These are phyloP conservation scores for Plantago coronopus DNA, from an alignment of 305 asterid genomes.

Conservation along the genomic window DNA sequence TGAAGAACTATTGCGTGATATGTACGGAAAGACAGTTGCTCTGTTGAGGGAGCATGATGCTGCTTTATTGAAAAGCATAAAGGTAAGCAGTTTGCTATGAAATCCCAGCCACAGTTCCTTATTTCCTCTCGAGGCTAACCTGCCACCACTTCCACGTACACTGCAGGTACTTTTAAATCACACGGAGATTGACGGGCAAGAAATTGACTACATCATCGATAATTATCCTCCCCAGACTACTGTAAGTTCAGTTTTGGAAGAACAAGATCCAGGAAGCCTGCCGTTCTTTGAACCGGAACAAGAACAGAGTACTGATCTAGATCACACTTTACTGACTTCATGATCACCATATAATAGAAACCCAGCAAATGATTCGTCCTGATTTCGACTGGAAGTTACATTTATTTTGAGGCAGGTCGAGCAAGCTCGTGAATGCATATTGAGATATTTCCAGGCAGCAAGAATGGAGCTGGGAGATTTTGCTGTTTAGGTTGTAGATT, in stretches of 20 bases:
- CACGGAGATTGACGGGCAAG: constrained; percentile 74
- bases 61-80: constrained; percentile 81
- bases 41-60: constrained; percentile 74
- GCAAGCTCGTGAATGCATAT: not conserved
- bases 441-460: constrained; percentile 12
- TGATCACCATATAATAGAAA: constrained; percentile 21
- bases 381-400: not conserved
- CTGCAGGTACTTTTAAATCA: constrained; percentile 79
- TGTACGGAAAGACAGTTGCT: constrained; percentile 63
- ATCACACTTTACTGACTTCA: constrained; percentile 48
- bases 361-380: not conserved
- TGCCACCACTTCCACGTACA: not conserved
- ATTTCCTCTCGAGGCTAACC: not conserved
- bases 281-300: constrained; percentile 39
- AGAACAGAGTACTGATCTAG: constrained; percentile 39
- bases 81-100: constrained; percentile 39
- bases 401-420: not conserved
- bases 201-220: constrained; percentile 62
- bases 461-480: not conserved
- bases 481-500: constrained; percentile 7
- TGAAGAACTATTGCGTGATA: constrained; percentile 59
- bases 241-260: constrained; percentile 60
- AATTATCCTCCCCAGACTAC: constrained; percentile 78
- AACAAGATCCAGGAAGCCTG: constrained; percentile 73
- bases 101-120: not conserved